These are phyloP conservation scores for Trichoderma arundinaceum DNA, from an alignment of 2,329 filamentous ascomycete genomes.

Conservation along the genomic window DNA sequence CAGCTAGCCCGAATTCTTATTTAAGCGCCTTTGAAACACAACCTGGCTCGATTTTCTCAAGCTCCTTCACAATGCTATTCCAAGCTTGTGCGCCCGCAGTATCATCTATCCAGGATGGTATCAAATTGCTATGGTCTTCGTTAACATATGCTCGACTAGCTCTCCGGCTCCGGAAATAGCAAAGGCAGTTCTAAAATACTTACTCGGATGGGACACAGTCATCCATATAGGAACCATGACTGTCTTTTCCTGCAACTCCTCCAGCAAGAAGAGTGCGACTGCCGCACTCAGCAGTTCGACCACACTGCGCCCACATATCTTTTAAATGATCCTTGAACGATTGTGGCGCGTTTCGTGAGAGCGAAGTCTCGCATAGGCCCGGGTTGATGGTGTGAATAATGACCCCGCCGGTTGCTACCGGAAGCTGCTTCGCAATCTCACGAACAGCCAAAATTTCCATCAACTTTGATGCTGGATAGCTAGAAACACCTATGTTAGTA, in stretches of 20 bases:
- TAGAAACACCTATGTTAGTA: neutral
- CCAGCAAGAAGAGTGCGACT: constrained; percentile 41
- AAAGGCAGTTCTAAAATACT: constrained; percentile 26
- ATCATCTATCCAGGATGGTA: neutral
- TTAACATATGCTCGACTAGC: neutral
- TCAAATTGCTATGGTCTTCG: neutral
- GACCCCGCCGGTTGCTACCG: constrained; percentile 38
- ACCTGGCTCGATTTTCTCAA: constrained; percentile 6
- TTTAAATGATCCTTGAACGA: neutral
- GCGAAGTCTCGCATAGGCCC: constrained; percentile 39
- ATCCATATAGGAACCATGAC: constrained; percentile 38
- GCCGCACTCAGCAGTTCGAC: constrained; percentile 39
- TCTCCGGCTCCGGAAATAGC: no score
- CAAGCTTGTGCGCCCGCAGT: neutral
- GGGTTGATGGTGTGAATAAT: constrained; percentile 42
- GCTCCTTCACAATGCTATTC: constrained; percentile 13
- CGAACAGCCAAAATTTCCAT: constrained; percentile 38
- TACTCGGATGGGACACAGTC: constrained; percentile 36
- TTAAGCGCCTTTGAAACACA: constrained; percentile 7
- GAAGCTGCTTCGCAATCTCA: constrained; percentile 39
- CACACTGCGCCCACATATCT: constrained; percentile 12
- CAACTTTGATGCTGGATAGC: constrained; percentile 41
- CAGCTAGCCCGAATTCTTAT: neutral
- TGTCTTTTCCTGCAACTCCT: constrained; percentile 37
- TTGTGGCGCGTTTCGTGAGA: constrained; percentile 21